phyloP scores from a whole-genome alignment of 495 filamentous ascomycete genomes.

The Aspergillus funiculosus region DNA sequence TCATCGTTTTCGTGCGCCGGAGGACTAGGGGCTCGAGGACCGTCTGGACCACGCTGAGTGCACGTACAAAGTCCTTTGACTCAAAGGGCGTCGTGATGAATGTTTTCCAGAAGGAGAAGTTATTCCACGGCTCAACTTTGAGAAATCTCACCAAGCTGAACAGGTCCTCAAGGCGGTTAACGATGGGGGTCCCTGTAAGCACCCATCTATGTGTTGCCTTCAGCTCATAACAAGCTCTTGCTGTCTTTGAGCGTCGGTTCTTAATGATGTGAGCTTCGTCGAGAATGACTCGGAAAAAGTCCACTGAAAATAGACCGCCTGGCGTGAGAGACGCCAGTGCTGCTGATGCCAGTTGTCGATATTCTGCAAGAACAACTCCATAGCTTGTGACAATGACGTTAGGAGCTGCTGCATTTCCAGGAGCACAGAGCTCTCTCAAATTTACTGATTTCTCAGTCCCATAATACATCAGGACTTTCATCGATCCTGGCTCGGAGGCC shows the following conservation, averaged over 20 bases:
- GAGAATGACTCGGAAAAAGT: conserved; percentile 90
- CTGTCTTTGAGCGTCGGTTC: conserved; percentile 82
- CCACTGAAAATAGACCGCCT: conserved; percentile 80
- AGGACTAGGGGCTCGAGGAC: conserved; percentile 95
- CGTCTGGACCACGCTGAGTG: conserved; percentile 94
- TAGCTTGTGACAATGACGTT: conserved; percentile 95
- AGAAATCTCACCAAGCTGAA: conserved; percentile 91
- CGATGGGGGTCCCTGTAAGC: conserved; percentile 92
- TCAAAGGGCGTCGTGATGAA: conserved; percentile 98
- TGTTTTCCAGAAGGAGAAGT: conserved; percentile 98
- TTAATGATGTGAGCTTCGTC: conserved; percentile 96
- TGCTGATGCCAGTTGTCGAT: conserved; percentile 55
- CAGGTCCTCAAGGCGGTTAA: conserved; percentile 94
- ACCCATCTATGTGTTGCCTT: conserved; percentile 83
- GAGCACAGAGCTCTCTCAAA: conserved; percentile 68
- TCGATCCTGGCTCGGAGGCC: conserved; percentile 70
- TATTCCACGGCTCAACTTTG: conserved; percentile 92
- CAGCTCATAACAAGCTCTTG: conserved; percentile 87
- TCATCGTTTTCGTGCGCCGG: conserved; percentile 94
- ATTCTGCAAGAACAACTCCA: conserved; percentile 86
- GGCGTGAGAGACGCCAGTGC: conserved; percentile 48
- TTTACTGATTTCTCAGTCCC: conserved; percentile 75
- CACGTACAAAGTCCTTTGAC: conserved; percentile 84
- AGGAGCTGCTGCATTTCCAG: conserved; percentile 70
- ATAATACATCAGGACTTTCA: conserved; percentile 88